A percentile compares a stretch with the other conserved stretches of the same genome.
Conservation (phyloP, 495 filamentous ascomycete genomes). For the Ramalina intermedia region DNA sequence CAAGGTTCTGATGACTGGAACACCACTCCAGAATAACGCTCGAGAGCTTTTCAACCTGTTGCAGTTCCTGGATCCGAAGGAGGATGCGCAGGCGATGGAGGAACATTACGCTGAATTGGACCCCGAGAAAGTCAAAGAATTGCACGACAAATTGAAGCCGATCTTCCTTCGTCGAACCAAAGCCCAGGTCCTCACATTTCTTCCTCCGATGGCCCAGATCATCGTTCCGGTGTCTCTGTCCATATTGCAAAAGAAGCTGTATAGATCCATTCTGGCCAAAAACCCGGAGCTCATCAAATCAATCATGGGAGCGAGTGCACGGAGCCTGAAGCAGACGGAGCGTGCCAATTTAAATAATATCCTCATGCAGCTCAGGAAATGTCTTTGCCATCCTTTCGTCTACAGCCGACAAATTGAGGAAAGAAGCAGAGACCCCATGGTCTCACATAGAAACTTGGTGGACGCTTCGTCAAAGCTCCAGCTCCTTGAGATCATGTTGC, state of each 20-base stretch:
- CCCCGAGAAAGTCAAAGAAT: constrained; percentile 59
- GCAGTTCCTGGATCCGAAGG: constrained; percentile 67
- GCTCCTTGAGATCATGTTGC: constrained; percentile 76
- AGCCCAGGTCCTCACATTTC: constrained; percentile 69
- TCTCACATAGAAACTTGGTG: constrained; percentile 63
- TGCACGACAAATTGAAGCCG: constrained; percentile 76
- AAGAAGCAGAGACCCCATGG: constrained; percentile 31
- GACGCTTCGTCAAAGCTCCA: constrained; percentile 86
- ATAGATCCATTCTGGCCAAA: constrained; percentile 81
- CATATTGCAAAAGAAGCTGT: constrained; percentile 81
- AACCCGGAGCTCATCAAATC: constrained; percentile 80
- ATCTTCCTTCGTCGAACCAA: constrained; percentile 81
- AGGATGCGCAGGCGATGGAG: constrained; percentile 60
- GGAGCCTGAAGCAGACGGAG: constrained; percentile 45
- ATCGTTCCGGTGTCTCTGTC: constrained; percentile 92
- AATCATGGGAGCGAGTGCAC: constrained; percentile 47
- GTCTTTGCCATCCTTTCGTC: constrained; percentile 88
- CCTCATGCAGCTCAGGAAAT: constrained; percentile 88
- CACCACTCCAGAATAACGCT: constrained; percentile 89
- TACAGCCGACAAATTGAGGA: constrained; percentile 87
- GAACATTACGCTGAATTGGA: constrained; percentile 58
- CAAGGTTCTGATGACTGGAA: constrained; percentile 73
- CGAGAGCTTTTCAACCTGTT: constrained; percentile 89
- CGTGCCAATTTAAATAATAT: constrained; percentile 78
- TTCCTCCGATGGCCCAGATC: constrained; percentile 86